phyloP scores from a whole-genome alignment of 2,329 filamentous ascomycete species.

The Colletotrichum truncatum region DNA sequence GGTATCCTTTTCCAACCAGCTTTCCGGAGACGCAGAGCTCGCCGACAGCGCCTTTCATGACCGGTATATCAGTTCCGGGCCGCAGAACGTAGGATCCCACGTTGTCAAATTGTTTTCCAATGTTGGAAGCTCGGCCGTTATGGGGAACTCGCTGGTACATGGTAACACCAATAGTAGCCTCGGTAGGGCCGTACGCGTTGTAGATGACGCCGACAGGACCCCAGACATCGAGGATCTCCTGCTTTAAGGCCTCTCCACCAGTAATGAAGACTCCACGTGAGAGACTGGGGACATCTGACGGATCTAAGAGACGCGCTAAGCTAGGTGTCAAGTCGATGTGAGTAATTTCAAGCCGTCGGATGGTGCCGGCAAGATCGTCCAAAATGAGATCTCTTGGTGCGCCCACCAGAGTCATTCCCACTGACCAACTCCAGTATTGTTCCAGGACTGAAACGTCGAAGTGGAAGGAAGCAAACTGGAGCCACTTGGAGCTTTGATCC shows the following conservation, averaged over 20 bases:
- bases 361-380: conserved; percentile 80
- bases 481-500: conserved; percentile 78
- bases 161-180: conserved; percentile 91
- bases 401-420: conserved; percentile 84
- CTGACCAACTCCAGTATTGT: conserved; percentile 95
- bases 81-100: conserved; percentile 84
- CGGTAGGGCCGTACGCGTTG: conserved; percentile 92
- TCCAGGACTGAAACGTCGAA: conserved; percentile 95
- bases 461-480: conserved; percentile 94
- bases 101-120: conserved; percentile 86
- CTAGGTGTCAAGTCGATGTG: conserved; percentile 94
- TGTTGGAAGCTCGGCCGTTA: conserved; percentile 86
- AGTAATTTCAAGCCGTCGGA: conserved; percentile 78
- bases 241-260: conserved; percentile 86
- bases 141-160: conserved; percentile 84
- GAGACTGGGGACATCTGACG: conserved; percentile 81
- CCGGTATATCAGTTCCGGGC: conserved; percentile 74
- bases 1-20: conserved; percentile 88
- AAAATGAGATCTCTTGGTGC: conserved; percentile 87
- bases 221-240: conserved; percentile 90
- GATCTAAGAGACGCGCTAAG: conserved; percentile 80
- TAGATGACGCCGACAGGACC: conserved; percentile 83
- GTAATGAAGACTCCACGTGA: conserved; percentile 91
- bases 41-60: conserved; percentile 81
- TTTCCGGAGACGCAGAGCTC: conserved; percentile 90